Conservation (phyloP, 2,329 filamentous ascomycete genomes). For the Endocalyx cinctus region DNA sequence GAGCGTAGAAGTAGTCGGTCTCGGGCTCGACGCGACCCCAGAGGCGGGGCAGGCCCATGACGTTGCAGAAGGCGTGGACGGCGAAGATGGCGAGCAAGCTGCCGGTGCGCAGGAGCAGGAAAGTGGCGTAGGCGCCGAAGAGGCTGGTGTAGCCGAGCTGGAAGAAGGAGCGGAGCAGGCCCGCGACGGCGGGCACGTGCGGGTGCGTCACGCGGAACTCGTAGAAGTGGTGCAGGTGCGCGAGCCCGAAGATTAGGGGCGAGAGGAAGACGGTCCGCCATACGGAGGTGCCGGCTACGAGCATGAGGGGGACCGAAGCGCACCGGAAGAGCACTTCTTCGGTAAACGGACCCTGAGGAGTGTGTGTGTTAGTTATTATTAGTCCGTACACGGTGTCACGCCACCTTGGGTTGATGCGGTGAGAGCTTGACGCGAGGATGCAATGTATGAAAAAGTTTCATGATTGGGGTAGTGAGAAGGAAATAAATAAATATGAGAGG, state of each 20-base stretch:
- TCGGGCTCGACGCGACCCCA: conserved; percentile 69
- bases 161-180: conserved; percentile 68
- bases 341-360: conserved; percentile 74
- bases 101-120: conserved; percentile 80
- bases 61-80: conserved; percentile 88
- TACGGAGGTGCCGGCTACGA: conserved; percentile 60
- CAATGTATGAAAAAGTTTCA: no score
- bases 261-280: conserved; percentile 69
- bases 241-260: conserved; percentile 86
- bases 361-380: no score
- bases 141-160: conserved; percentile 88
- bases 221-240: conserved; percentile 93
- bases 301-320: conserved; percentile 75
- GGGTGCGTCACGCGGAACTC: conserved; percentile 84
- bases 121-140: conserved; percentile 91
- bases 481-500: no score
- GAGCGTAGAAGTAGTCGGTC: conserved; percentile 6
- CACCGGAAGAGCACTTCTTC: conserved; percentile 94
- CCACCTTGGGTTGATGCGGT: no score
- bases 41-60: conserved; percentile 79
- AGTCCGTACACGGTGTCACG: no score
- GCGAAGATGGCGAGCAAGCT: conserved; percentile 71
- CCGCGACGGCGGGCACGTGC: conserved; percentile 56
- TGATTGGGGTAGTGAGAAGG: no score
- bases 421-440: no score